phyloP scores from a whole-genome alignment of 2,329 filamentous ascomycete genomes.

The Sporothrix sp. region DNA sequence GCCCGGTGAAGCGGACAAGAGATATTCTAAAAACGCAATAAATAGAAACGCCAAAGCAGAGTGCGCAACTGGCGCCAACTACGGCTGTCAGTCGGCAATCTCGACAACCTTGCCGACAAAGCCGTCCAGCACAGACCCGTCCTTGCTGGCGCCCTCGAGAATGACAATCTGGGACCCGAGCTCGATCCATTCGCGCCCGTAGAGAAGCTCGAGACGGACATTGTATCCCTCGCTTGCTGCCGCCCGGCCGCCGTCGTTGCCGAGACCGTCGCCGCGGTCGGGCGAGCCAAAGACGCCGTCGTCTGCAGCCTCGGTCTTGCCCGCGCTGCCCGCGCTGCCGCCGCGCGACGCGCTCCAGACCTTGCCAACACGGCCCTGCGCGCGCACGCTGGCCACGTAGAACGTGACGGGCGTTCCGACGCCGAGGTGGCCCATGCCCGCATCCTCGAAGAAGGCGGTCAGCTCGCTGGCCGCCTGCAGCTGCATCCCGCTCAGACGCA shows the following conservation, averaged over 20 bases:
- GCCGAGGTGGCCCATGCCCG: constrained; percentile 52
- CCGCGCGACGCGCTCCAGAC: constrained; percentile 21
- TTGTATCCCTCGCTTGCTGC: constrained; percentile 32
- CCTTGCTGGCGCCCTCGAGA: constrained; percentile 60
- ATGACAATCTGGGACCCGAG: constrained; percentile 60
- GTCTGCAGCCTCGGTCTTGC: constrained; percentile 19
- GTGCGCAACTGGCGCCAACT: background rate
- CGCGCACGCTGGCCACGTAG: constrained; percentile 79
- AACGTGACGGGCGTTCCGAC: constrained; percentile 65
- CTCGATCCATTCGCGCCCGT: constrained; percentile 64
- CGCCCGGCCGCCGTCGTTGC: constrained; percentile 16
- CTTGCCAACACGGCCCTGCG: constrained; percentile 58
- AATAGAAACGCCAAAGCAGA: background rate
- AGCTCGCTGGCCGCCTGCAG: constrained; percentile 59
- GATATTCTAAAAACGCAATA: background rate
- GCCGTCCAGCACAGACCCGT: constrained; percentile 58
- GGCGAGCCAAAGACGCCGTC: constrained; percentile 49
- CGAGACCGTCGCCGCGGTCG: constrained; percentile 30
- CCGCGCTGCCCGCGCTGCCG: constrained; percentile 13
- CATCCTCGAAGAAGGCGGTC: constrained; percentile 59
- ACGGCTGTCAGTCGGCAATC: constrained; percentile 40
- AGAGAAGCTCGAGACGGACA: constrained; percentile 59
- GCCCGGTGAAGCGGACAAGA: no score
- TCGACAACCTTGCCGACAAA: constrained; percentile 60
- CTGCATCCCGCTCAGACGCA: constrained; percentile 45